Percentiles rank a stretch among this genome's conserved stretches.
Conservation (phyloP, 176 grass and related monocot species). For the Lolium perenne region DNA sequence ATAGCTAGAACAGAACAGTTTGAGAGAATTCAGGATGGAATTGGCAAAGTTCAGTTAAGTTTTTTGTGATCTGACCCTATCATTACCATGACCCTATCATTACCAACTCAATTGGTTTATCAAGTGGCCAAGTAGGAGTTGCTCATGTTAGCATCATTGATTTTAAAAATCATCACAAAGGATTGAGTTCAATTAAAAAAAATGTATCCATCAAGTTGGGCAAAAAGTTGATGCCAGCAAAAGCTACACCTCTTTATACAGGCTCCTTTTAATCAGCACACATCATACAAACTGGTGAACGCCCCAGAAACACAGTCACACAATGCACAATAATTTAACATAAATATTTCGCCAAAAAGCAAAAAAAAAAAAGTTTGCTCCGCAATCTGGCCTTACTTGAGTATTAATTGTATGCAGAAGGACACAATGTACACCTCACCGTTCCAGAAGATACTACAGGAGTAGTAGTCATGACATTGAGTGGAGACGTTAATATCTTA, state of each 20-base stretch:
- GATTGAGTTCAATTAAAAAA: neutral
- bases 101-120: too few relatives aligned
- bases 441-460: neutral
- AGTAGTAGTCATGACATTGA: neutral
- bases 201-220: neutral
- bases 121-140: neutral
- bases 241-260: constrained; percentile 2
- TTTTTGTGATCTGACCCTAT: neutral
- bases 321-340: neutral
- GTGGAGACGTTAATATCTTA: neutral
- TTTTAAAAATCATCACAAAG: neutral
- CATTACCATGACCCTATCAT: neutral
- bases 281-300: neutral
- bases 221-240: neutral
- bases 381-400: neutral
- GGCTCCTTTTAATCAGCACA: neutral
- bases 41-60: neutral
- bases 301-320: too few relatives aligned
- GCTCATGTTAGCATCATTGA: constrained; percentile 10
- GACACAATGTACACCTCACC: neutral
- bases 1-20: neutral
- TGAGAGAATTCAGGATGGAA: neutral
- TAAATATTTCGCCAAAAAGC: neutral
- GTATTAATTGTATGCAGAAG: neutral
- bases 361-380: too few relatives aligned